Evolutionary conservation across 2,329 filamentous ascomycete species (phyloP), one percentile per base, ranked within the genome.

Genomic region (Fusarium decemcellulare): DNA sequence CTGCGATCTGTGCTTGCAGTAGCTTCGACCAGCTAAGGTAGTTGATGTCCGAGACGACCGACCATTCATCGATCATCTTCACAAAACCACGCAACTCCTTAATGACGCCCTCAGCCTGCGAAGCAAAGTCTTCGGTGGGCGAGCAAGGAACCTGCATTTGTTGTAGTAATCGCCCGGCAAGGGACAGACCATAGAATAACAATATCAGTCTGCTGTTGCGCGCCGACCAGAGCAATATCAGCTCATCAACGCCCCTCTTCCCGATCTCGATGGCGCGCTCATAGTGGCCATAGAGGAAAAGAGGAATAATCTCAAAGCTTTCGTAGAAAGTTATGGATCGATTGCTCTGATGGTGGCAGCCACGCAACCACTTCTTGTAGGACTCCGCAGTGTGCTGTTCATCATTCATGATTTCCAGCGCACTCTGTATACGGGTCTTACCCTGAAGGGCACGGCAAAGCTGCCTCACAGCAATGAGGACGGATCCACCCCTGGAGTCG

Each of bases 391-490:
- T 85, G 73, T 95, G 92, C 46, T 88, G 84, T n/a, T 88, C 83
- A 69, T 95, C 92, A 42, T 85, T 88, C 82, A 95, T 86, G 11
- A 94, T 84, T 16, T 86, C 82, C 0, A 83, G 74, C 0, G 90
- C 79, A 10, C 86, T 81, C 11, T 81, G 78, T 4, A 80, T 79
- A 11, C 79, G 79, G 0, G 93, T 95, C 77, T 94, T 95, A 57
- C 93, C 93, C 76, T 94, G 91, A 18, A 95, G 80, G 23, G 93
- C 91, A 51, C 91, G 87, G 53, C 86, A 87, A 27, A 88, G 85
- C 76, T 95, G 92, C 52, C 91, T 83, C 5, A 91, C 84, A 4
- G 87, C 86, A 63, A 92, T 87, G 8, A 95, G 81, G 54, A 94
- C 82, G 0, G 89, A 89, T 3, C 93, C 93, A 15, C 93, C 93